Evolutionary conservation across 2,329 filamentous ascomycete genomes (phyloP), one percentile per base, ranked within the genome.

Genomic region (Pyrenophora tritici-repentis): DNA sequence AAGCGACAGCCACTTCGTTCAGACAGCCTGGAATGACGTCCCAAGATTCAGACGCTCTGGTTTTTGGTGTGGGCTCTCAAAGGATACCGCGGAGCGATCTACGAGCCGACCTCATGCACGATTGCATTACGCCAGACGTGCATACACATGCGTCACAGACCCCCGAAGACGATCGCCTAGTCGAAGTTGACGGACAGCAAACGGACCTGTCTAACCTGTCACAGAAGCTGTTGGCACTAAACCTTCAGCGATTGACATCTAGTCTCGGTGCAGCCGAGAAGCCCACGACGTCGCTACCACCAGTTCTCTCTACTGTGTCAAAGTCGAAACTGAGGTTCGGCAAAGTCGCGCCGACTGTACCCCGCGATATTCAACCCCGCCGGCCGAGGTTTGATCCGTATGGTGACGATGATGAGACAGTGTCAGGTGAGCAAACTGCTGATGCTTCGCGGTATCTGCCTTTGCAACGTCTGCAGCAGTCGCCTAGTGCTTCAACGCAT

Each of bases 11-110:
- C 10, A 44, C 29, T 17, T 36, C 45, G 1, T 58, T 52, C 43
- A 26, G 9, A 35, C 51, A 55, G 39, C 55, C 55, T 8, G 34
- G 37, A 6, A 17, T 55, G 51, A 49, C 43, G n/a, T n/a, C 24
- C 4, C 41, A 36, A 34, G 37, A 49, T 22, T 55, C 47, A 4
- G 38, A 22, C 4, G 41, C 40, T 20, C 32, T 55, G 14, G 20
- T 55, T 17, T 55, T 51, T 16, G 55, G 41, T 6, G 7, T 18
- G n/a, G n/a, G 38, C 29, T 47, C 32, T 38, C 4, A 16, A 36
- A 9, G 10, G 26, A 4, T 18, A 34, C 4, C 29, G 33, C 5
- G 42, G 33, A 42, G 47, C 18, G n/a, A 42, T 37, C 29, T 24
- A 24, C 18, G 13, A 31, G 47, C 32, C 18, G 42, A 36, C 24